These are phyloP conservation scores for Aquilaria agallochum DNA, from an alignment of 441 rosid genomes.

Conservation along the genomic window DNA sequence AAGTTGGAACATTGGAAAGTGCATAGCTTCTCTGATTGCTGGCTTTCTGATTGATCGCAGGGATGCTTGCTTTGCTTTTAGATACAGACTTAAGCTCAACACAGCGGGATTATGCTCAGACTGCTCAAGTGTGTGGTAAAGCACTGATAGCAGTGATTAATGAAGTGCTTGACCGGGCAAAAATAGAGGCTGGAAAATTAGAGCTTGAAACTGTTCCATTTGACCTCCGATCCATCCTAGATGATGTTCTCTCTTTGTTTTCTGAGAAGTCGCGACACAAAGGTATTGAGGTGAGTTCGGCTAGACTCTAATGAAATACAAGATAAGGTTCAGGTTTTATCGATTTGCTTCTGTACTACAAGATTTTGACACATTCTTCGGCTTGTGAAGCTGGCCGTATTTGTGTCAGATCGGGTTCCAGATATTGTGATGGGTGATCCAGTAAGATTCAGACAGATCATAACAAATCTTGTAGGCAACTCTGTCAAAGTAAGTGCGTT, in stretches of 20 bases:
- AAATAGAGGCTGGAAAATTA: conserved; percentile 92
- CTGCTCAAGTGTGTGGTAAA: conserved; percentile 95
- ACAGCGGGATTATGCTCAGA: conserved; percentile 90
- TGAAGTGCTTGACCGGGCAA: conserved; percentile 98
- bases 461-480: conserved; percentile 94
- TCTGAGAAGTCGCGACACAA: conserved; percentile 88
- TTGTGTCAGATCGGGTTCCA: conserved; percentile 85
- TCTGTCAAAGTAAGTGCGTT: conserved; percentile 75
- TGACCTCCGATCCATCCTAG: conserved; percentile 69
- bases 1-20: background rate
- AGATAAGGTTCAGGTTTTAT: conserved; percentile 14
- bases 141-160: conserved; percentile 91
- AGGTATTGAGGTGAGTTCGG: conserved; percentile 73
- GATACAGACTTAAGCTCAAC: conserved; percentile 88
- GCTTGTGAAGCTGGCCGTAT: conserved; percentile 75
- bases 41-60: conserved; percentile 29
- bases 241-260: conserved; percentile 92
- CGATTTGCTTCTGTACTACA: conserved; percentile 4
- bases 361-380: conserved; percentile 16
- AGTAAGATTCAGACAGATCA: conserved; percentile 91
- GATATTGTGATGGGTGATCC: conserved; percentile 87
- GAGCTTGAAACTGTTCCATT: conserved; percentile 86
- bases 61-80: conserved; percentile 89
- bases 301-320: background rate
- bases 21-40: background rate